Evolutionary conservation across 306 rosid species (phyloP).

Genomic region (Cucumis hystrix): DNA sequence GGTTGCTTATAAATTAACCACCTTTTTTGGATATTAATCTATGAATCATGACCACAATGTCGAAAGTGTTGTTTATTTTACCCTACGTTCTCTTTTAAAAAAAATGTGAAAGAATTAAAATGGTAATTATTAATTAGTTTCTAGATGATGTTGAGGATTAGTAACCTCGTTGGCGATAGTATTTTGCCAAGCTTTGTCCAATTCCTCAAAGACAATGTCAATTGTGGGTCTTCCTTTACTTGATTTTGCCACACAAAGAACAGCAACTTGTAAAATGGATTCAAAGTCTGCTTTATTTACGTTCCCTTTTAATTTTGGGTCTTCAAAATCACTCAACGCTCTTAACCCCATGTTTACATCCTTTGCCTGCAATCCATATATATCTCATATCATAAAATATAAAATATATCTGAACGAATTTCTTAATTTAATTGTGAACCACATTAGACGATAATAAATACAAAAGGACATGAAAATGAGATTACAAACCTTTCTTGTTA

Average conservation of each 20-base stretch:
- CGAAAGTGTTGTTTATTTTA: too few species aligned
- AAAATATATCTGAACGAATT: too few species aligned
- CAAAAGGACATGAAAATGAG: neutral
- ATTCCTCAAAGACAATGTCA: constrained; percentile 41
- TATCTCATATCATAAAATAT: too few species aligned
- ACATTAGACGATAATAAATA: neutral
- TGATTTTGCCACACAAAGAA: constrained; percentile 69
- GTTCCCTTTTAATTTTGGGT: constrained; percentile 45
- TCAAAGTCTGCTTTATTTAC: constrained; percentile 41
- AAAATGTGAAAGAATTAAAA: too few species aligned
- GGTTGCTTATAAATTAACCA: too few species aligned
- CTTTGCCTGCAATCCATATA: constrained; percentile 38
- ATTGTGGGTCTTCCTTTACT: constrained; percentile 66
- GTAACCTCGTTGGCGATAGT: neutral
- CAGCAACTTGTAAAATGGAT: constrained; percentile 54
- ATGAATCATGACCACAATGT: too few species aligned
- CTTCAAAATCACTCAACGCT: constrained; percentile 54
- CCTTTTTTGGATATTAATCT: too few species aligned
- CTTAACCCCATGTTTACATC: constrained; percentile 61
- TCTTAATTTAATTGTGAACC: too few species aligned
- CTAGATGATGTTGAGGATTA: neutral
- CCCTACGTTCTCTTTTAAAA: too few species aligned
- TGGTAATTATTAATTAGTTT: too few species aligned
- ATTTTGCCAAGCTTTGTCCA: constrained; percentile 44
- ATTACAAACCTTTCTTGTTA: constrained; percentile 54